Evolutionary conservation across 1,284 basidiomycete genomes (phyloP), one percentile per base, ranked within the genome.

Genomic region (Filobasidium uniguttulatum): DNA sequence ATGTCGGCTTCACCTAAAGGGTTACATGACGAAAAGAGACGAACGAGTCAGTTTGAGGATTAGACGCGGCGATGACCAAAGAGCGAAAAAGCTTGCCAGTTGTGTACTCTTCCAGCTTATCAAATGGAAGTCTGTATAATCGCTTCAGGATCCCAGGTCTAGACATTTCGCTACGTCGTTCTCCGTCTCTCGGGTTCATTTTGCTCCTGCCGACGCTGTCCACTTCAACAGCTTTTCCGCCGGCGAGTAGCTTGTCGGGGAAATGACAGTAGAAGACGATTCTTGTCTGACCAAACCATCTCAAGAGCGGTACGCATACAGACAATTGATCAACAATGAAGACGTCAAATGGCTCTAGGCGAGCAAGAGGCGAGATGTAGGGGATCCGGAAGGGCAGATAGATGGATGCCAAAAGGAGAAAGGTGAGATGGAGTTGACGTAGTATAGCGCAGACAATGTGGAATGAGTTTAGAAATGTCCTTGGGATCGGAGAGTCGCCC

Each of bases 201-300:
- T 59, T 60, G 10, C 64, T 80, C 36, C 19, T 29, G 3, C 57
- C 59, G 19, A 56, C 53, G 0, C 55, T 61, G 25, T 44, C 14
- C 66, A 71, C 20, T 48, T 33, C 25, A 41, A 61, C 54, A 49
- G 63, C 59, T 72, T 61, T 64, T 35, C 65, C 61, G n/a, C 67
- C 62, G 17, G 64, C 65, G n/a, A 94, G 75, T 0, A 94, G 72
- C 65, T 91, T 89, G 70, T 96, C 90, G 0, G 94, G 93, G 61
- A 97, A 98, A 67, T 98, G 93, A 60, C 90, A 94, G 68, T 98
- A 98, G 70, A 96, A 98, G 15, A 98, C 80, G 22, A 94, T 83
- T 1, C 86, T 79, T 9, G 79, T 85, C 10, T 74, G 73, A 2
- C 75, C 77, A 9, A 85, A 63, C 46, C 74, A 65, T 12, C 85